These are phyloP conservation scores for Immersiella caudata DNA, from an alignment of 495 filamentous ascomycete genomes.

Conservation along the genomic window DNA sequence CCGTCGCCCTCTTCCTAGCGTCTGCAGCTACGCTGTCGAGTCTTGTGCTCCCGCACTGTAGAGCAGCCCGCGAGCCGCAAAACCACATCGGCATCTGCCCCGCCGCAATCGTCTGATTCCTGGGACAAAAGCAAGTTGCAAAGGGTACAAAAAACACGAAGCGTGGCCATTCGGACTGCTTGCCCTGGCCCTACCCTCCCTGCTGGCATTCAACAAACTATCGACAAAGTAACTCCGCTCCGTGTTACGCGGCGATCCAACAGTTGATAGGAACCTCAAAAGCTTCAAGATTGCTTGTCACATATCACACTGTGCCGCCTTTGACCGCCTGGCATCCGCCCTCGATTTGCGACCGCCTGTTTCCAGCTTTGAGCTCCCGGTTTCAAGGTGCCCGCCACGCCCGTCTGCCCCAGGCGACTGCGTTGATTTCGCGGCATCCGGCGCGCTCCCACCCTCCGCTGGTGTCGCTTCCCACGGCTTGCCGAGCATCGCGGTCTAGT, in stretches of 20 bases:
- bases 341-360: neutral
- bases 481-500: constrained; percentile 20
- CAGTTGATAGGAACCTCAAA: neutral
- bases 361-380: neutral
- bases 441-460: constrained; percentile 3
- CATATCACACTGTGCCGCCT: constrained; percentile 4
- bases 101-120: constrained; percentile 11
- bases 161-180: too few relatives aligned
- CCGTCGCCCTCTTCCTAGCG: neutral
- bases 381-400: neutral
- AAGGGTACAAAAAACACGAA: neutral
- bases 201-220: neutral
- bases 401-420: neutral
- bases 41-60: neutral
- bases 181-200: neutral
- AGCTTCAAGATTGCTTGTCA: neutral
- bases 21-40: neutral
- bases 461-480: constrained; percentile 14
- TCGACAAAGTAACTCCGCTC: constrained; percentile 3
- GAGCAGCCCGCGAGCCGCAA: constrained; percentile 1
- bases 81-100: constrained; percentile 3
- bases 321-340: neutral
- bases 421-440: neutral
- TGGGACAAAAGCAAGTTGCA: constrained; percentile 12
- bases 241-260: constrained; percentile 9